Percentiles rank a stretch among this genome's conserved stretches.
Conservation (phyloP, 2,329 filamentous ascomycete species). For the Elsinoe arachidis region DNA sequence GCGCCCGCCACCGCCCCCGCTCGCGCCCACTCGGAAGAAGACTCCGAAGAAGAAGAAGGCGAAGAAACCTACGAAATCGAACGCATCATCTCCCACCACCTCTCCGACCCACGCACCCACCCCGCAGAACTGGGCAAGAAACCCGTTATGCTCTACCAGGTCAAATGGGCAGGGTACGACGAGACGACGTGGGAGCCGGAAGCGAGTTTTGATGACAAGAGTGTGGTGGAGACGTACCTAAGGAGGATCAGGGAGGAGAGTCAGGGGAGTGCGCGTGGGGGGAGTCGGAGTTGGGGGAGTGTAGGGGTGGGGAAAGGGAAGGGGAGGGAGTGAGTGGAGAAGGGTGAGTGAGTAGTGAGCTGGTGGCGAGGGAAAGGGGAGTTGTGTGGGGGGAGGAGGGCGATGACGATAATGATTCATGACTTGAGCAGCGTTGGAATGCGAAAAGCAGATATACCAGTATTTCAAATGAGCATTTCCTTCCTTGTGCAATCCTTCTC, state of each 20-base stretch:
- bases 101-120: slow-evolving; percentile 25
- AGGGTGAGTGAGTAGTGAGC: not conserved
- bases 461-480: not conserved
- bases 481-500: too few species aligned
- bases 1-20: too few species aligned
- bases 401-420: not conserved
- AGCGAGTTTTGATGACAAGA: slow-evolving; percentile 24
- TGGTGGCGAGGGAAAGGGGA: not conserved
- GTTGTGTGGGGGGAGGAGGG: not conserved
- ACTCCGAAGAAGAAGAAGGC: slow-evolving; percentile 14
- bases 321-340: not conserved
- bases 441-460: not conserved
- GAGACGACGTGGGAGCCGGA: slow-evolving; percentile 28
- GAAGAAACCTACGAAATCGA: slow-evolving; percentile 21
- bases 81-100: slow-evolving; percentile 23
- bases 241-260: not conserved
- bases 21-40: not conserved
- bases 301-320: not conserved
- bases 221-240: slow-evolving; percentile 23
- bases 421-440: not conserved
- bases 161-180: slow-evolving; percentile 27
- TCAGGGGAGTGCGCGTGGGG: not conserved
- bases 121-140: slow-evolving; percentile 19
- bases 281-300: not conserved
- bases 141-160: slow-evolving; percentile 25